phyloP scores from a whole-genome alignment of 192 early-diverging fungal genomes.

The Entophlyctis helioformis region DNA sequence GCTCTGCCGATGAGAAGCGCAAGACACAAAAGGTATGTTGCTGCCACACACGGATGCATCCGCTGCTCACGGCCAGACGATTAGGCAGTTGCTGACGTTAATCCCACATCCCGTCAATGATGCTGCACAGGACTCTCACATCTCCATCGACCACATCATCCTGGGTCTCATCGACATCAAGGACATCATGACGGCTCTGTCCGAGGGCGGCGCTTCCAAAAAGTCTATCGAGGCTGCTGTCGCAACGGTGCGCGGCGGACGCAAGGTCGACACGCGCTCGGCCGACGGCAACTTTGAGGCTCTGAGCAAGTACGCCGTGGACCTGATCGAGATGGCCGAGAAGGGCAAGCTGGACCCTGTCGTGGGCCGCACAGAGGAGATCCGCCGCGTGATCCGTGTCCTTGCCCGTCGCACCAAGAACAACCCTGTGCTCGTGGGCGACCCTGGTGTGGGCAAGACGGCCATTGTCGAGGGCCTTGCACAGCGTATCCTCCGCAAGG shows the following conservation, averaged over 20 bases:
- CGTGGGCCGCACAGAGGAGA: slow-evolving; percentile 95
- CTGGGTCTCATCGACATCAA: slow-evolving; percentile 63
- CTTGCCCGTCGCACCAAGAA: slow-evolving; percentile 81
- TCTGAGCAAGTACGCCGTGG: slow-evolving; percentile 86
- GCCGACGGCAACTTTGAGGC: slow-evolving; percentile 87
- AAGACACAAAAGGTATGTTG: slow-evolving; percentile 63
- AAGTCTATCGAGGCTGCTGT: slow-evolving; percentile 67
- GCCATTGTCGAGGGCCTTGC: slow-evolving; percentile 89
- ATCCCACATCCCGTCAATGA: slow-evolving; percentile 4
- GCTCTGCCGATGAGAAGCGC: slow-evolving; percentile 66
- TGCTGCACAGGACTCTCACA: slow-evolving; percentile 51
- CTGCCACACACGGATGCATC: too few relatives aligned
- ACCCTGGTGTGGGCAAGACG: slow-evolving; percentile 66
- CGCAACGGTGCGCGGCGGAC: slow-evolving; percentile 62
- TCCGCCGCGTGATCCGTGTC: slow-evolving; percentile 88
- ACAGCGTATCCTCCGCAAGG: slow-evolving; percentile 82
- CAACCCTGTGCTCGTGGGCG: slow-evolving; percentile 81
- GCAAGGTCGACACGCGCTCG: slow-evolving; percentile 70
- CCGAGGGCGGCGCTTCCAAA: slow-evolving; percentile 53
- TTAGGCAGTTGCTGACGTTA: too few relatives aligned
- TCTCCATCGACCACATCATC: slow-evolving; percentile 85
- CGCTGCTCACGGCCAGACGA: too few relatives aligned
- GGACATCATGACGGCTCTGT: slow-evolving; percentile 48
- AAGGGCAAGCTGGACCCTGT: slow-evolving; percentile 91
- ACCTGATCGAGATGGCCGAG: slow-evolving; percentile 71